phyloP scores from a whole-genome alignment of 345 rosid genomes.

The Hypericum androsaemum region DNA sequence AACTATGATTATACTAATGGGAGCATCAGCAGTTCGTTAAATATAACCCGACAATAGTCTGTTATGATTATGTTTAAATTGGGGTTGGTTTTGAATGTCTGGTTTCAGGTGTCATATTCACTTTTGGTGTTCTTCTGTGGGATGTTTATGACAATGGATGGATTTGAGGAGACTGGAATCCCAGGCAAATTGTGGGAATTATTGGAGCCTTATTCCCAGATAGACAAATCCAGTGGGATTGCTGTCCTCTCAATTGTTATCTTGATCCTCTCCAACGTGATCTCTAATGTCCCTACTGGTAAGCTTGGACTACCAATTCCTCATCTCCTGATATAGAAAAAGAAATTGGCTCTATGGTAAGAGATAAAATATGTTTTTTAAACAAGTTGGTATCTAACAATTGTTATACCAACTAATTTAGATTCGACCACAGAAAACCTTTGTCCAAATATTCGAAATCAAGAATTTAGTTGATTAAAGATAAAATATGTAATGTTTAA shows the following conservation, averaged over 20 bases:
- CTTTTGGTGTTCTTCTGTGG: conserved; percentile 79
- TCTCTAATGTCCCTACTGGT: conserved; percentile 92
- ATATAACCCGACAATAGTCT: not conserved
- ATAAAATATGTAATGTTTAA: too few relatives aligned
- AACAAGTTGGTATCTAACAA: too few relatives aligned
- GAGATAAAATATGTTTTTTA: too few relatives aligned
- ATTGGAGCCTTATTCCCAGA: conserved; percentile 62
- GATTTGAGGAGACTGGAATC: conserved; percentile 78
- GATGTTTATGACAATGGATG: conserved; percentile 74
- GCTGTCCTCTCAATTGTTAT: conserved; percentile 56
- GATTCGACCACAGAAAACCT: too few relatives aligned
- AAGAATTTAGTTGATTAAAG: too few relatives aligned
- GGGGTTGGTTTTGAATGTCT: not conserved
- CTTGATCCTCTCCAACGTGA: conserved; percentile 56
- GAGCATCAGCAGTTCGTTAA: too few relatives aligned
- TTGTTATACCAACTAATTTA: too few relatives aligned
- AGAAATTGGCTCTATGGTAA: too few relatives aligned
- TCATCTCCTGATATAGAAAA: too few relatives aligned
- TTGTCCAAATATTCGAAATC: too few relatives aligned
- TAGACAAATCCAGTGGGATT: conserved; percentile 34
- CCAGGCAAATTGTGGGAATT: conserved; percentile 65
- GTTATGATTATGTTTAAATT: not conserved
- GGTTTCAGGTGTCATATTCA: conserved; percentile 71
- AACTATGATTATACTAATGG: too few relatives aligned
- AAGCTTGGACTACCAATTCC: not conserved